phyloP scores from a whole-genome alignment of 306 rosid genomes.

The Cucumis melo region DNA sequence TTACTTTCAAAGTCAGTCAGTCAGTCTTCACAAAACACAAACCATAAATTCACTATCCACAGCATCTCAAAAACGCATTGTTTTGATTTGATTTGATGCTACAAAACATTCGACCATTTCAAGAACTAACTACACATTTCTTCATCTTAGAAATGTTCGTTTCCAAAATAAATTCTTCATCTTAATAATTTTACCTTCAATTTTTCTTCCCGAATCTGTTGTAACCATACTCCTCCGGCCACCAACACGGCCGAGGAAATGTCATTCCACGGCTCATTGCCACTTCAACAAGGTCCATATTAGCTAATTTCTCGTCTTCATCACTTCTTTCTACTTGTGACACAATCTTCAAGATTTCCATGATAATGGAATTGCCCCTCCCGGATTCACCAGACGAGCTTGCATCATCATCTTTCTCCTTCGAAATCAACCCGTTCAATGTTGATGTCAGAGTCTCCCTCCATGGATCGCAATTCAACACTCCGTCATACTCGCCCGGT shows the following conservation, averaged over 20 bases:
- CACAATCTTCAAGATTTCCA: neutral
- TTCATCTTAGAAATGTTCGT: neutral
- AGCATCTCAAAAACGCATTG: neutral
- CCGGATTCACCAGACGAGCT: neutral
- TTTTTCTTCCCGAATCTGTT: neutral
- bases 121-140: neutral
- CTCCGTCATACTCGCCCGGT: neutral
- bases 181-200: neutral
- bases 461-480: neutral
- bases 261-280: neutral
- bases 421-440: neutral
- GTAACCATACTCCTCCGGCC: neutral
- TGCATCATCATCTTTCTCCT: neutral
- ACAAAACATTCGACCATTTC: neutral
- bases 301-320: neutral
- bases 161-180: neutral
- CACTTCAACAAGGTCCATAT: neutral
- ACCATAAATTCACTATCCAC: neutral
- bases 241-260: slow-evolving; percentile 2
- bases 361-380: neutral
- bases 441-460: neutral
- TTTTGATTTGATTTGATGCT: neutral
- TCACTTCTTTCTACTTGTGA: neutral
- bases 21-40: neutral
- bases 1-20: neutral